Base-by-base conservation (phyloP, 495 filamentous ascomycete genomes). In the Aspergillus leporis region DNA sequence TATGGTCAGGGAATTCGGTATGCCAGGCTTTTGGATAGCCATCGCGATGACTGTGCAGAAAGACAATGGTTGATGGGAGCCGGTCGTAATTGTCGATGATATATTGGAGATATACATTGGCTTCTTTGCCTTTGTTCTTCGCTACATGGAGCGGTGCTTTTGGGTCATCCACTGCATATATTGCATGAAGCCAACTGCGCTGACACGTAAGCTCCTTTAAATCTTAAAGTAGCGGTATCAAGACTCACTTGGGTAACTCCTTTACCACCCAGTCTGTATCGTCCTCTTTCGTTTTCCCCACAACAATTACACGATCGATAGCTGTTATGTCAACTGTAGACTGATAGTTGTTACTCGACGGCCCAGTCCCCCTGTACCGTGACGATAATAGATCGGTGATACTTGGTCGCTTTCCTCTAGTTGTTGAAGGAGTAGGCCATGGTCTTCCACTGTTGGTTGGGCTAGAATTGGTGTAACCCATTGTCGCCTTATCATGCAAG, bases 101-200 rank as follows among this genome's bases (percentile, higher is more conserved):
- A 59, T 80, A 82, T 60, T 77, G 76, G 31, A 83, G 73, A 56
- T 83, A 83, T 48, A 74, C 67, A 59, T 77, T 81, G 56, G 70
- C 65, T 61, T 80, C 78, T 59, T 72, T 70, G 65, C 79, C 79
- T 61, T 82, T 81, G 62, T 81, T 81, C 30, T 69, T 50, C 25
- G 74, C 59, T 8, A 76, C 69, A 2, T 38, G 55, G 45, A 69
- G 68, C 7, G 74, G 65, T 7, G 83, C 78, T 1, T 66, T 69
- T 41, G 76, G 79, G 55, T 83, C 81, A 66, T 90, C 83, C 50
- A 82, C 84, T 25, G 79, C 77, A 66, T 90, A 91, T 41, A 88
- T 70, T 53, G 76, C 76, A 34, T 67, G 64, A 41, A 73, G 70
- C 77, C 77, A 81, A 60, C 78, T 81, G 51, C 4, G 23, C 16